Evolutionary conservation across 2,329 filamentous ascomycete species (phyloP), one percentile per base, ranked within the genome.

Genomic region (Fusarium albidum): DNA sequence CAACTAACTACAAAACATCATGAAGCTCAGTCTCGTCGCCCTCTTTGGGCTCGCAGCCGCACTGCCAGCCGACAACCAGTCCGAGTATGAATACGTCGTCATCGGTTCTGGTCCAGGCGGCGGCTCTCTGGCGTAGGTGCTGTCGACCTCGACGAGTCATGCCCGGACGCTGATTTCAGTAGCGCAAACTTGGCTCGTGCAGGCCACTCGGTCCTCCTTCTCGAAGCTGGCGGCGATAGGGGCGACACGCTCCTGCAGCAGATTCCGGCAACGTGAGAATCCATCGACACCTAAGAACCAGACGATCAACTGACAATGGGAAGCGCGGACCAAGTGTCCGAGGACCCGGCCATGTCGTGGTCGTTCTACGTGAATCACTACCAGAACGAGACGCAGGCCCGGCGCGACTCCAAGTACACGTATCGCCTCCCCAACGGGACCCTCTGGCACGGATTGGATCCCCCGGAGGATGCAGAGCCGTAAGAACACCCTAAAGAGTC

Each of bases 301-400:
- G 5, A 7, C 6, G 7, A n/a, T 9, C 9, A 13, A 44, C 43
- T 46, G 21, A 52, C 6, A 27, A 6, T 7, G 6, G 4, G 1
- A 3, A 63, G 61, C 42, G 49, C 56, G 0, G 53, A 56, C 17
- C 2, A 7, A 3, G 55, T 51, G 3, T 21, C 62, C 1, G 61
- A 67, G 21, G 15, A 59, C 2, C 52, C 55, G 0, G 50, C 14
- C 26, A 67, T 66, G 46, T 59, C 65, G 1, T 87, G 84, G 84
- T 77, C 83, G 65, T 87, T 83, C 70, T 88, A 78, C 51, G 82
- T 87, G 38, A 78, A 80, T 48, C 84, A 88, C 67, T 86, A 85
- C 62, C 69, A 56, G 28, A 62, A 68, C 21, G 48, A 59, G 5
- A 61, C 59, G 0, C 59, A 65, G 18, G 64, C 61, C 0, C 42